Evolutionary conservation across 495 filamentous ascomycete genomes (phyloP).

Genomic region (Tuber calosporum): DNA sequence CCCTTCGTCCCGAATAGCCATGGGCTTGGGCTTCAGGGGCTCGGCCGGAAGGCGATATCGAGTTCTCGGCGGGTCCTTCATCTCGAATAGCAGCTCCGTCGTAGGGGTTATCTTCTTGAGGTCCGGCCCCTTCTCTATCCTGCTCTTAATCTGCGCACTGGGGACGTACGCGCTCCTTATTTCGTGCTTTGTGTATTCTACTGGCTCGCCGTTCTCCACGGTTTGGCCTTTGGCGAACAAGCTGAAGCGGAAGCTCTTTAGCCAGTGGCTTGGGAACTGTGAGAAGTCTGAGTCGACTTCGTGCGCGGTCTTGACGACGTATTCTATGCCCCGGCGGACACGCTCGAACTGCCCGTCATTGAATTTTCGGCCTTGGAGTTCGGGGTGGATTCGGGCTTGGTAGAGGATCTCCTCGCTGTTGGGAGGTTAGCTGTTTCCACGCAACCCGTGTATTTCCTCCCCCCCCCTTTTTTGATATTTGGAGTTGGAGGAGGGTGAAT

Average conservation of each 20-base stretch:
- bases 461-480: not conserved
- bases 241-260: conserved; percentile 85
- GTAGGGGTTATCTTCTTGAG: conserved; percentile 42
- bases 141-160: conserved; percentile 75
- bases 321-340: conserved; percentile 65
- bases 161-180: conserved; percentile 81
- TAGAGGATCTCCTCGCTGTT: conserved; percentile 78
- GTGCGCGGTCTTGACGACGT: conserved; percentile 71
- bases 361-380: conserved; percentile 83
- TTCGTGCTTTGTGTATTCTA: conserved; percentile 76
- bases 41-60: not conserved
- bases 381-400: conserved; percentile 79
- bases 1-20: not conserved
- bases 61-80: not conserved
- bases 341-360: conserved; percentile 60
- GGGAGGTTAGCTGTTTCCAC: conserved; percentile 16
- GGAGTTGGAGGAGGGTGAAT: not conserved
- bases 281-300: conserved; percentile 72
- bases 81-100: conserved; percentile 5
- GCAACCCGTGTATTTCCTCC: conserved; percentile 12
- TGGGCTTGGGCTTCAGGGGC: not conserved
- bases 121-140: conserved; percentile 45
- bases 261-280: conserved; percentile 80
- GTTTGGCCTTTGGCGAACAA: conserved; percentile 72
- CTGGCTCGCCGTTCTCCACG: conserved; percentile 75